Base-by-base conservation (phyloP, 116 monocot species). In the Zostera marina region DNA sequence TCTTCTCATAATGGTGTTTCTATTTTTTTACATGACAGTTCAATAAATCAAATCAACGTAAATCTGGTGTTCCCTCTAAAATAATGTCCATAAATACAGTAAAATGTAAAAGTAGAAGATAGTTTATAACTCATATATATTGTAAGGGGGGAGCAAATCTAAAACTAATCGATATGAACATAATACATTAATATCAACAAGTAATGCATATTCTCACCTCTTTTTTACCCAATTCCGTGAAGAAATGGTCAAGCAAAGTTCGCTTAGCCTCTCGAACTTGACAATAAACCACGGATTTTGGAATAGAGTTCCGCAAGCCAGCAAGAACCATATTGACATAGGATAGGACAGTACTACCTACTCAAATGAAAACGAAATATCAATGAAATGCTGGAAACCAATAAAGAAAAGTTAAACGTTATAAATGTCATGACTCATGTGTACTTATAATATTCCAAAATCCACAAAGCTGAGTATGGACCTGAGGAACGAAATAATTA, bases 271-370 rank as follows among this genome's bases (percentile, higher is more conserved):
- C 82, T 3, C 77, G 77, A 17, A 88, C 82, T 67, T 79, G 87
- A 52, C 76, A 79, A 54, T 82, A 78, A 47, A 82, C 82, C 51
- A 85, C 65, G 24, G 86, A 87, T 60, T 87, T 87, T n/a, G 81
- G 86, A 49, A 81, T 87, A 68, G 81, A 81, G 60, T 87, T 76
- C 21, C 78, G 60, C 61, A 87, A 72, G 59, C 68, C 76, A 52
- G 76, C 66, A 58, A 76, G 73, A 25, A 87, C 86, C 86, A 79
- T 87, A 60, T 87, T 81, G 13, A 81, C 86, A 74, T 87, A 87
- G 55, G 81, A 66, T 51, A 81, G 53, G 52, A 87, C 81, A 61
- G 73, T 87, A 46, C 71, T 65, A 10, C 65, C 65, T 65, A 52
- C 41, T 14, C 23, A 61, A 24, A 19, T 21, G 40, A 21, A 54